phyloP scores from a whole-genome alignment of 2,329 filamentous ascomycete species.

The Fusarium luffae region DNA sequence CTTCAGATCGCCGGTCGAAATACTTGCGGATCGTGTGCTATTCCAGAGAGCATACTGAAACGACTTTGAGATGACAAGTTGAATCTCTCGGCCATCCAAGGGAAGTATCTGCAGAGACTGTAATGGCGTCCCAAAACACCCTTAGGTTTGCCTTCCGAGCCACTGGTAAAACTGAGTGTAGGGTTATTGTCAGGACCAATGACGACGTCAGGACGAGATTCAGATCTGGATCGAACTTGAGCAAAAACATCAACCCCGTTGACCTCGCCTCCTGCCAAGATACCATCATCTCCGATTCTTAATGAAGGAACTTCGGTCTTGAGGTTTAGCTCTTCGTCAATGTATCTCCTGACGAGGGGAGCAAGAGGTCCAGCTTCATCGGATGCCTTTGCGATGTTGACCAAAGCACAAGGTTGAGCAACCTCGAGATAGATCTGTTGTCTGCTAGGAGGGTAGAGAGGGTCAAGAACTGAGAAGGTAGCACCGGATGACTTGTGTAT shows the following conservation, averaged over 20 bases:
- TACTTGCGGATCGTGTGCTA: too few species aligned
- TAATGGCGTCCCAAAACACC: conserved; percentile 90
- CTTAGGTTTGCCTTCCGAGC: conserved; percentile 83
- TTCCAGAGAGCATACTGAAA: too few species aligned
- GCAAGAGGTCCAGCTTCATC: conserved; percentile 62
- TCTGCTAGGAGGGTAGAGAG: conserved; percentile 46
- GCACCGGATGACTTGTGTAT: conserved; percentile 51
- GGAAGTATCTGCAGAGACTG: conserved; percentile 85
- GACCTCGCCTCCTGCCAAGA: conserved; percentile 17
- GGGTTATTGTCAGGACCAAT: conserved; percentile 77
- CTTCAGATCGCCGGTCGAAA: background rate
- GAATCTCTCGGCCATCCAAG: conserved; percentile 92
- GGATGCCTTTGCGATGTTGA: conserved; percentile 77
- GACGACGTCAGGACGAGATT: conserved; percentile 73
- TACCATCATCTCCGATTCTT: conserved; percentile 12
- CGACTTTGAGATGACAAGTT: too few species aligned
- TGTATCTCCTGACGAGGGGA: conserved; percentile 12
- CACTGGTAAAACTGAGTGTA: conserved; percentile 72
- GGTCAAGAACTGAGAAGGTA: conserved; percentile 32
- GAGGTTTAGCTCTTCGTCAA: conserved; percentile 14
- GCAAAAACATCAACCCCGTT: conserved; percentile 12
- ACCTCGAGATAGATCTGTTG: conserved; percentile 76
- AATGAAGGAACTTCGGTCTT: conserved; percentile 20
- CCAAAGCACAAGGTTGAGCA: conserved; percentile 75
- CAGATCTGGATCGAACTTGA: conserved; percentile 59